Evolutionary conservation across 768 basidiomycete genomes (phyloP), one percentile per base, ranked within the genome.

Genomic region (Mycena indigotica): DNA sequence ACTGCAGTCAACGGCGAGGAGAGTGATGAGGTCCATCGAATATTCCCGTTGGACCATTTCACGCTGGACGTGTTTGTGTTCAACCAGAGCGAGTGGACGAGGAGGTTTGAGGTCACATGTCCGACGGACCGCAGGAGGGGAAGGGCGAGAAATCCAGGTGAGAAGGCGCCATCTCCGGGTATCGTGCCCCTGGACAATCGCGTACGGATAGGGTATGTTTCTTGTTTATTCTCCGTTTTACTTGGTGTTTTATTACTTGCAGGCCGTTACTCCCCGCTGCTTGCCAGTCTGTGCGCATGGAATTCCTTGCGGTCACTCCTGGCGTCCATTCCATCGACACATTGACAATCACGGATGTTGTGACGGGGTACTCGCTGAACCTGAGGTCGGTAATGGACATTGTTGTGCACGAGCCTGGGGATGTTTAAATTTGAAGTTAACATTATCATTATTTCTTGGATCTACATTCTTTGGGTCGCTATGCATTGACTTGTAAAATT

Each of bases 51-150:
- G 25, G 85, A 91, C 64, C 75, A 80, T 50, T 95, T 95, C 68
- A 87, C 85, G 50, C 71, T 95, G 65, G 92, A 95, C 59, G 87
- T 94, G 2, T 94, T 95, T 65, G 90, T 94, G 53, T 93, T 88
- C 65, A 95, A 94, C 65, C 87, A 87, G 72, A 86, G 84, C 44
- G 75, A 82, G 41, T 86, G 88, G 85, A 86, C 85, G 50, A 79
- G 91, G 57, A 70, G 89, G 62, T 90, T 93, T 62, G 91, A 92
- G 71, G 79, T 93, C 32, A 86, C 81, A 28, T 87, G 82, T 69
- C 86, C 87, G 46, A 48, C 46, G 2, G 80, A 85, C 64, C 74
- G 76, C 28, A 70, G 81, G 55, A 74, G 79, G 65, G 72, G 82
- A 53, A 69, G 79, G 61, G 76, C 74, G 56, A 70, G 69, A 15